A percentile compares a stretch with the other conserved stretches of the same genome.
These are phyloP conservation scores for Trichoderma sp. DNA, from an alignment of 2,329 filamentous ascomycete species.

Conservation along the genomic window DNA sequence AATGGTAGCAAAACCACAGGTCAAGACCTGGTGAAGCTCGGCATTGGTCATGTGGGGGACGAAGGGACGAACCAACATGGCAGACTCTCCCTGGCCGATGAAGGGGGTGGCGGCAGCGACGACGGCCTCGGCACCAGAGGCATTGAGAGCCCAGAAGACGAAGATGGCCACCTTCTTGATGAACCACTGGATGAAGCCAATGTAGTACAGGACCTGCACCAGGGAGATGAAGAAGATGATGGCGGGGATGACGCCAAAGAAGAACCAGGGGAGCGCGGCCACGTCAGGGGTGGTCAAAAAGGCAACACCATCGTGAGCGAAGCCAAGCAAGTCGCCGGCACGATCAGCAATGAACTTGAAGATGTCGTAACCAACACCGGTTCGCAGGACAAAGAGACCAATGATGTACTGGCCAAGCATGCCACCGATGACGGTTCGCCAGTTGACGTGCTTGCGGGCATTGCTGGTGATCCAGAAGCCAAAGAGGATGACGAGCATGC, in stretches of 20 bases:
- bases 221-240: constrained; percentile 96
- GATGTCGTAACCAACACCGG: constrained; percentile 78
- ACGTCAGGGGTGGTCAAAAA: constrained; percentile 60
- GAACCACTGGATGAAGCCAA: constrained; percentile 83
- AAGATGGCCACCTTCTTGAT: constrained; percentile 82
- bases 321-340: constrained; percentile 71
- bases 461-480: constrained; percentile 69
- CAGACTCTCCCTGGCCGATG: constrained; percentile 90
- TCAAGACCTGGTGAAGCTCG: constrained; percentile 91
- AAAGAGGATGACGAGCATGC: constrained; percentile 68
- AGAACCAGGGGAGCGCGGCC: constrained; percentile 60
- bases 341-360: constrained; percentile 83
- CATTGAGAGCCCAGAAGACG: constrained; percentile 86
- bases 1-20: constrained; percentile 88
- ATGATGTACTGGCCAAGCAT: constrained; percentile 88
- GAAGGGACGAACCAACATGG: constrained; percentile 87
- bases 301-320: constrained; percentile 67
- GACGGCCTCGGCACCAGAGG: constrained; percentile 90
- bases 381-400: constrained; percentile 83
- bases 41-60: constrained; percentile 80
- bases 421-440: constrained; percentile 82
- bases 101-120: constrained; percentile 91
- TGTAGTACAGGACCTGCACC: constrained; percentile 83
- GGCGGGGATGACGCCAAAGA: constrained; percentile 76
- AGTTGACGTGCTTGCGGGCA: constrained; percentile 62